Evolutionary conservation across 2,329 filamentous ascomycete genomes (phyloP).

Genomic region (Penicillium sp.): DNA sequence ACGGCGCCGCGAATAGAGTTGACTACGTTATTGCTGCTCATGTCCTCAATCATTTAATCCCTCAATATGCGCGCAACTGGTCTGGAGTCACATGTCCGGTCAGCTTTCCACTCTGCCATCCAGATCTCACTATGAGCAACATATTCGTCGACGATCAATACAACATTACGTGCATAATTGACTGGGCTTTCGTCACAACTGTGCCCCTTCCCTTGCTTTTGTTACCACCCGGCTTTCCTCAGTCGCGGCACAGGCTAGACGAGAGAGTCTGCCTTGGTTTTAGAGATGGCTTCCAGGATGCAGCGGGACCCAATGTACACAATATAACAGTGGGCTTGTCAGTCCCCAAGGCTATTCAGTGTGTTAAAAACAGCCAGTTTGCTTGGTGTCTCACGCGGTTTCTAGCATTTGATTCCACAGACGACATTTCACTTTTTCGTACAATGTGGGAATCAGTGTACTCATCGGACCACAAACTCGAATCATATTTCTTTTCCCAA

Average conservation of each 20-base stretch:
- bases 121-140: background rate
- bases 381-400: background rate
- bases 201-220: background rate
- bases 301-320: background rate
- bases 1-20: background rate
- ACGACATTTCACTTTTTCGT: background rate
- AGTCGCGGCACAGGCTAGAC: background rate
- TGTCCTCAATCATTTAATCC: background rate
- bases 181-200: background rate
- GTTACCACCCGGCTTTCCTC: background rate
- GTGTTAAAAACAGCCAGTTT: background rate
- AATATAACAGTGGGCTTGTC: background rate
- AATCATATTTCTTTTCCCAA: background rate
- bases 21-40: background rate
- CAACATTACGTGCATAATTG: background rate
- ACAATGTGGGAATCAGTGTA: constrained; percentile 1
- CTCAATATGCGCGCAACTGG: background rate
- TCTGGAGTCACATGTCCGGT: background rate
- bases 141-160: constrained; percentile 1
- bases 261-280: background rate
- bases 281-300: background rate
- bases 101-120: background rate
- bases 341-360: background rate
- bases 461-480: background rate
- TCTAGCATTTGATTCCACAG: background rate